These are phyloP conservation scores for Sugiyamaella sp. DNA, from an alignment of 1,139 yeast genomes.

Conservation along the genomic window DNA sequence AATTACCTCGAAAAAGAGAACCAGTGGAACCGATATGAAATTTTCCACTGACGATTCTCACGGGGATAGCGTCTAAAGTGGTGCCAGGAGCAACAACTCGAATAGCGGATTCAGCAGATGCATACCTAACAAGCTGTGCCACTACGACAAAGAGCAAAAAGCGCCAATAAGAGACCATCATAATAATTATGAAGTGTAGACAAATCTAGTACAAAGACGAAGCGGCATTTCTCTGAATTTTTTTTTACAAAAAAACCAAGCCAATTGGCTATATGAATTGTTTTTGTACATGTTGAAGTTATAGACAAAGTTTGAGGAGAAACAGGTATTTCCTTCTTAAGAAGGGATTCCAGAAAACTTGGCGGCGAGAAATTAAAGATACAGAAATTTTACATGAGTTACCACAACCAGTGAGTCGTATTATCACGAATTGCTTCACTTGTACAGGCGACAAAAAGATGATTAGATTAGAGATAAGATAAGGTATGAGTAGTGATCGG, in stretches of 20 bases:
- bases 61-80: conserved; percentile 11
- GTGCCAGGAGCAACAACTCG: conserved; percentile 19
- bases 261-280: conserved; percentile 7
- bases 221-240: conserved; percentile 2
- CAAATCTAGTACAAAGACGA: neutral
- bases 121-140: conserved; percentile 1
- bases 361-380: neutral
- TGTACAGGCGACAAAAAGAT: neutral
- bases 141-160: conserved; percentile 5
- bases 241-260: conserved; percentile 3
- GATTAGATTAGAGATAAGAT: conserved; percentile 14
- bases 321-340: conserved; percentile 4
- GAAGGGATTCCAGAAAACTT: neutral
- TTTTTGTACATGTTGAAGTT: conserved; percentile 14
- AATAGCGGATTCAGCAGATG: conserved; percentile 17
- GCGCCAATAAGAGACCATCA: conserved; percentile 14
- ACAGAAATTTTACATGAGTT: neutral
- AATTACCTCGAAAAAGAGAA: conserved; percentile 8
- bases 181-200: neutral
- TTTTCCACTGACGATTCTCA: conserved; percentile 3
- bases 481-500: conserved; percentile 8
- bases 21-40: conserved; percentile 19
- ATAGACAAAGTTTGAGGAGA: neutral
- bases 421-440: neutral
- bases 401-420: conserved; percentile 6